Evolutionary conservation across 805 yeast genomes (phyloP).

Genomic region (Barnettozyma salicaria): DNA sequence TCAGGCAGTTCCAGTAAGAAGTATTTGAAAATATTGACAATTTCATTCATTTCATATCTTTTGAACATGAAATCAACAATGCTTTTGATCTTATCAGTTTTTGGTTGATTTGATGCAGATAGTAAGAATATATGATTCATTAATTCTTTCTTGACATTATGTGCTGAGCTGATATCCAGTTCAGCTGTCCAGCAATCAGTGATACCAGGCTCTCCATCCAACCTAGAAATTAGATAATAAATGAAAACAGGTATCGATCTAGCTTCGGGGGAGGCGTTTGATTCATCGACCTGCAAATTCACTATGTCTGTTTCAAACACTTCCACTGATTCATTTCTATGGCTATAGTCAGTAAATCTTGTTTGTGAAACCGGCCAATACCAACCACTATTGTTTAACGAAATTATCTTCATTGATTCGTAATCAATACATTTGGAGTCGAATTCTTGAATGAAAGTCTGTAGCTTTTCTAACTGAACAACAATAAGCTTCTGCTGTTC

Average conservation of each 20-base stretch:
- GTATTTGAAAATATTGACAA: constrained; percentile 41
- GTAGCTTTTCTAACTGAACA: constrained; percentile 1
- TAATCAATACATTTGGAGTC: constrained; percentile 7
- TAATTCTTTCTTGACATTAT: constrained; percentile 13
- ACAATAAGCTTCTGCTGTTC: no score
- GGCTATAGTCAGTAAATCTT: constrained; percentile 10
- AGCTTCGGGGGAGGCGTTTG: constrained; percentile 8
- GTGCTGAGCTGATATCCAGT: constrained; percentile 16
- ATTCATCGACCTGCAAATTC: constrained; percentile 10
- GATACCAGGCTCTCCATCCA: constrained; percentile 11
- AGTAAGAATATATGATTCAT: not conserved
- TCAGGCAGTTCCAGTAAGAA: constrained; percentile 59
- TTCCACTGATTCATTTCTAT: constrained; percentile 1
- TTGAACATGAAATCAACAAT: constrained; percentile 13
- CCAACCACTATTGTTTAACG: constrained; percentile 16
- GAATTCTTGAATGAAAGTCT: not conserved
- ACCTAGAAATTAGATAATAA: constrained; percentile 3
- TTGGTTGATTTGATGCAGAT: not conserved
- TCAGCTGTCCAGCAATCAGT: constrained; percentile 13
- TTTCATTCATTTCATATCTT: constrained; percentile 11
- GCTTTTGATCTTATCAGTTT: not conserved
- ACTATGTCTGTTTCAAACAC: constrained; percentile 23
- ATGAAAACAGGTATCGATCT: constrained; percentile 20
- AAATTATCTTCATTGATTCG: constrained; percentile 10
- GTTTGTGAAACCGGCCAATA: constrained; percentile 23